These are phyloP conservation scores for Salvia rosmarinus DNA, from an alignment of 257 asterid species.

Conservation along the genomic window DNA sequence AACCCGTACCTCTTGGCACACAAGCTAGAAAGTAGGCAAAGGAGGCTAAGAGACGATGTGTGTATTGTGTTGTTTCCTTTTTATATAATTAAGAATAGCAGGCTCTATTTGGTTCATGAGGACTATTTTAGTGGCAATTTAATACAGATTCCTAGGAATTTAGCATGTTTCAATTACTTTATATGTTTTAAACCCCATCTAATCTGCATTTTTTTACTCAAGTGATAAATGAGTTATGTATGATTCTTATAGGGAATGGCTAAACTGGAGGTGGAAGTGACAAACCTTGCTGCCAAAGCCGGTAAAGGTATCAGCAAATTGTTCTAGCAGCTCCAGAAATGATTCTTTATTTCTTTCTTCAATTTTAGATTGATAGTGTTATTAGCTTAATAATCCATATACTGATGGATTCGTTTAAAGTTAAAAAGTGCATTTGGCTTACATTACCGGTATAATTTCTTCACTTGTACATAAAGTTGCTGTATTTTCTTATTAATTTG, in stretches of 20 bases:
- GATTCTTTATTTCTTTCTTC: constrained; percentile 24
- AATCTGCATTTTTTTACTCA: constrained; percentile 17
- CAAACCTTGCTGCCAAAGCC: constrained; percentile 98
- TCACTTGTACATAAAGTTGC: constrained; percentile 19
- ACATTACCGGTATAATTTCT: constrained; percentile 19
- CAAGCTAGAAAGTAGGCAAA: background rate
- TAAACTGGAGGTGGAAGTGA: constrained; percentile 97
- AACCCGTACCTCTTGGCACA: background rate
- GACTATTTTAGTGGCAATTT: background rate
- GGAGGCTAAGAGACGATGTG: background rate
- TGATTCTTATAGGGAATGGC: constrained; percentile 70
- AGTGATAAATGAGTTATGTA: background rate
- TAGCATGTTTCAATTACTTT: constrained; percentile 4
- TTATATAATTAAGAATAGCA: background rate
- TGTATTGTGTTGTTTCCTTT: too few species aligned
- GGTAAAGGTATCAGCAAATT: constrained; percentile 80
- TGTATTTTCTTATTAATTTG: background rate
- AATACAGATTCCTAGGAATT: constrained; percentile 20
- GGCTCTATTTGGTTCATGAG: background rate
- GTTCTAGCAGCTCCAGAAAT: constrained; percentile 26
- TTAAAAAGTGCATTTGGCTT: constrained; percentile 24
- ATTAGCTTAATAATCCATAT: constrained; percentile 18
- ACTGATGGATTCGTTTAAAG: constrained; percentile 14
- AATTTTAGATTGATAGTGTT: constrained; percentile 12
- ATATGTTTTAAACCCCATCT: constrained; percentile 1